phyloP scores from a whole-genome alignment of 2,329 filamentous ascomycete species.

The Neopestalotiopsis sp. region DNA sequence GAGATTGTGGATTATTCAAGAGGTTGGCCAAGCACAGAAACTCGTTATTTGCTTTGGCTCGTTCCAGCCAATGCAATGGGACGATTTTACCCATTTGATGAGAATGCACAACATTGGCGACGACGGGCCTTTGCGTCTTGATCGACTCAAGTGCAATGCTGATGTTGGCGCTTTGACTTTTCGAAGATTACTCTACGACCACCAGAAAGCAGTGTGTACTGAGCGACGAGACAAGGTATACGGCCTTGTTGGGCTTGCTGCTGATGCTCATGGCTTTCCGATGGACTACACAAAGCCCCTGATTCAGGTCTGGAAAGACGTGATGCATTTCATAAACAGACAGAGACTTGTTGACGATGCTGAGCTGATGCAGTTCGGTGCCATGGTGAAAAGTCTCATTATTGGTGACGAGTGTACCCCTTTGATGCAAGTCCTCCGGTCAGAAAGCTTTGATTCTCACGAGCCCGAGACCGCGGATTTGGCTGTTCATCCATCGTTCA shows the following conservation, averaged over 20 bases:
- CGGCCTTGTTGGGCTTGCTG: slow-evolving; percentile 33
- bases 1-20: slow-evolving; percentile 34
- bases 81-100: slow-evolving; percentile 24
- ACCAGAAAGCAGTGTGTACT: slow-evolving; percentile 29
- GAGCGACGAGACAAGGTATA: slow-evolving; percentile 37
- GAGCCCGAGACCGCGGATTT: not conserved
- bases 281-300: slow-evolving; percentile 33
- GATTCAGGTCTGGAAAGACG: slow-evolving; percentile 33
- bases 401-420: slow-evolving; percentile 8
- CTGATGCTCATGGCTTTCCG: slow-evolving; percentile 29
- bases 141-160: slow-evolving; percentile 22
- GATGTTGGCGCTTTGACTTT: slow-evolving; percentile 23
- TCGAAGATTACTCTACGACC: slow-evolving; percentile 27
- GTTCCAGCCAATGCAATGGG: slow-evolving; percentile 21
- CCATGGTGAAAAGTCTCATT: slow-evolving; percentile 17
- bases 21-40: slow-evolving; percentile 29
- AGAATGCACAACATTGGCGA: slow-evolving; percentile 17
- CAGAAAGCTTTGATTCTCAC: not conserved
- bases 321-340: slow-evolving; percentile 29
- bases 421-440: slow-evolving; percentile 14
- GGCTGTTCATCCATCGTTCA: slow-evolving; percentile 5
- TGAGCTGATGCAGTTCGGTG: slow-evolving; percentile 18
- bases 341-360: not conserved
- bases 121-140: slow-evolving; percentile 24
- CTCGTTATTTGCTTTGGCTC: slow-evolving; percentile 30